Evolutionary conservation across 768 basidiomycete genomes (phyloP).

Genomic region (Candolleomyces efflorescens): DNA sequence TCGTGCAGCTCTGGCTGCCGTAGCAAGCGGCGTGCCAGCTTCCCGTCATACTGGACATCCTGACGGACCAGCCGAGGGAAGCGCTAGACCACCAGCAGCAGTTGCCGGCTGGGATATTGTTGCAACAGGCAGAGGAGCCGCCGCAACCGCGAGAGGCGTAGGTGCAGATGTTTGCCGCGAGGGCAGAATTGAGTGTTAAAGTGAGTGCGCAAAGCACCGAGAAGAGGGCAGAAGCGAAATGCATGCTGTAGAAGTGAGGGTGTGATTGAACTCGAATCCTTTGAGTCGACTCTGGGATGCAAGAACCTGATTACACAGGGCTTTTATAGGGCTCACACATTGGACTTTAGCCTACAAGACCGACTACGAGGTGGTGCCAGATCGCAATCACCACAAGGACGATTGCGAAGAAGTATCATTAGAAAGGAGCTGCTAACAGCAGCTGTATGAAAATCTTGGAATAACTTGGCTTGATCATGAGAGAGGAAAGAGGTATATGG

Average conservation of each 20-base stretch:
- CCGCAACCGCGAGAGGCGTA: slow-evolving; percentile 9
- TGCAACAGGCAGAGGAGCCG: slow-evolving; percentile 9
- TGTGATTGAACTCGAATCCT: too few species aligned
- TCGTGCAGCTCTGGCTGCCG: slow-evolving; percentile 1
- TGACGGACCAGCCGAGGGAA: slow-evolving; percentile 8
- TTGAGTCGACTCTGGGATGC: too few species aligned
- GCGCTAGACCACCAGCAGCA: slow-evolving; percentile 7
- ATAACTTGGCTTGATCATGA: too few species aligned
- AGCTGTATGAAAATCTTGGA: too few species aligned
- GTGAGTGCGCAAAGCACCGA: background rate
- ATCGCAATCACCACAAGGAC: too few species aligned
- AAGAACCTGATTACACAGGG: too few species aligned
- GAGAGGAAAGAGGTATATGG: too few species aligned
- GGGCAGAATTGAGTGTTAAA: background rate
- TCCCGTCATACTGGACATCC: background rate
- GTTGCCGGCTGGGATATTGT: slow-evolving; percentile 1
- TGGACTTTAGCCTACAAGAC: too few species aligned
- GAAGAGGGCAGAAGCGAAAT: background rate
- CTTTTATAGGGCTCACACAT: too few species aligned
- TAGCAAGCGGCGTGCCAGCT: slow-evolving; percentile 5
- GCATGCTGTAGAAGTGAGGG: background rate
- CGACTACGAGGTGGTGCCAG: too few species aligned
- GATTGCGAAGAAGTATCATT: too few species aligned
- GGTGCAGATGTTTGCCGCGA: slow-evolving; percentile 7
- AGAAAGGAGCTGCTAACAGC: too few species aligned